Evolutionary conservation across 495 filamentous ascomycete genomes (phyloP).

Genomic region (Lophiostoma macrostomum): DNA sequence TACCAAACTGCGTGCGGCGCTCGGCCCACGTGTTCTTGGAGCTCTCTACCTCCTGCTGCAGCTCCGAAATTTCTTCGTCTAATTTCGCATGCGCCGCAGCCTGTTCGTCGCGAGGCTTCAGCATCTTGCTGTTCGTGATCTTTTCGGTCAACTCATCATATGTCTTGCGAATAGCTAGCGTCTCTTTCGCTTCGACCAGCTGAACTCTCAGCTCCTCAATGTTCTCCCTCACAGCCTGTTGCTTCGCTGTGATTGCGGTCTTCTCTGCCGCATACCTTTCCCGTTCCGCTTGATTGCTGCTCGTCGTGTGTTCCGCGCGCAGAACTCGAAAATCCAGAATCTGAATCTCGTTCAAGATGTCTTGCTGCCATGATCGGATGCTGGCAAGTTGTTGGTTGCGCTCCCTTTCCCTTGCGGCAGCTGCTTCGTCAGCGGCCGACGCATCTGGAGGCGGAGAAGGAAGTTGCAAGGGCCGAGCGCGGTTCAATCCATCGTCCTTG

Average conservation of each 20-base stretch:
- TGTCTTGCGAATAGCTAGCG: constrained; percentile 72
- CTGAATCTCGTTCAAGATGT: constrained; percentile 84
- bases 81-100: constrained; percentile 72
- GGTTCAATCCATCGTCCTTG: constrained; percentile 58
- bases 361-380: constrained; percentile 66
- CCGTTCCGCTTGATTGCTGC: constrained; percentile 79
- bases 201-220: constrained; percentile 67
- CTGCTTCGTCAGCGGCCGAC: constrained; percentile 46
- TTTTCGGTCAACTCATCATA: constrained; percentile 85
- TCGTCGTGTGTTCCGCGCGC: constrained; percentile 81
- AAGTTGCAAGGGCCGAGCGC: constrained; percentile 53
- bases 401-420: constrained; percentile 44
- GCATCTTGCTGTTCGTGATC: constrained; percentile 75
- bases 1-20: constrained; percentile 80
- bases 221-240: constrained; percentile 72
- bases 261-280: constrained; percentile 82
- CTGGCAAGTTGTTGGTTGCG: constrained; percentile 49
- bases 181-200: constrained; percentile 71
- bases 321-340: constrained; percentile 83
- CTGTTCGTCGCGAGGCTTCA: constrained; percentile 82
- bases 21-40: constrained; percentile 84
- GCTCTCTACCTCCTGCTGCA: constrained; percentile 77
- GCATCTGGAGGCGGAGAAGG: constrained; percentile 71
- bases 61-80: constrained; percentile 79
- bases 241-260: constrained; percentile 66